These are phyloP conservation scores for Tetracladium setigerum DNA, from an alignment of 495 filamentous ascomycete species.

Conservation along the genomic window DNA sequence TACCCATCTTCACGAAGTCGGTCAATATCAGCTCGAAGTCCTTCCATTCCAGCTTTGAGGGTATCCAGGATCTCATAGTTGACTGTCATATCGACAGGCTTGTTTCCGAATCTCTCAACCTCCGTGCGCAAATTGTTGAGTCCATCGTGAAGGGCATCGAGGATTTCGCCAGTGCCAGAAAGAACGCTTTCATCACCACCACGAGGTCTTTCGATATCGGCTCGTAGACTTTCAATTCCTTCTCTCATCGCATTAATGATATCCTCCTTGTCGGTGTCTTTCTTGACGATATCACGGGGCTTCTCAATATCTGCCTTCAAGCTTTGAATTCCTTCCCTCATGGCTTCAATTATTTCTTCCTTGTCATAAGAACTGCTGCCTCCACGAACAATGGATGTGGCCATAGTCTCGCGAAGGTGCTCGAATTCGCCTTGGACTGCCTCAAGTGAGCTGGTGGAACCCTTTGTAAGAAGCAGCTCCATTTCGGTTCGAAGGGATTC, in stretches of 20 bases:
- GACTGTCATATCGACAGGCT: slow-evolving; percentile 70
- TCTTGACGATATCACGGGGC: slow-evolving; percentile 34
- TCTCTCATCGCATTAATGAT: slow-evolving; percentile 64
- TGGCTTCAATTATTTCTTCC: slow-evolving; percentile 58
- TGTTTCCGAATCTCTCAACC: slow-evolving; percentile 69
- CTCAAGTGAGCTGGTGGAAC: slow-evolving; percentile 42
- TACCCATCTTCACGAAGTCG: slow-evolving; percentile 49
- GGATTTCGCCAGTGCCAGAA: slow-evolving; percentile 61
- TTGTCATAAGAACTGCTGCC: slow-evolving; percentile 40
- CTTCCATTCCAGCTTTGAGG: slow-evolving; percentile 68
- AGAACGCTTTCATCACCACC: slow-evolving; percentile 49
- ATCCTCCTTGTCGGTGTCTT: slow-evolving; percentile 50
- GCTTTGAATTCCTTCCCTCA: slow-evolving; percentile 61
- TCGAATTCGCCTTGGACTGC: slow-evolving; percentile 74
- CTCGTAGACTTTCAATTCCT: slow-evolving; percentile 59
- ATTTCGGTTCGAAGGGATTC: slow-evolving; percentile 68
- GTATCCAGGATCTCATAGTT: slow-evolving; percentile 82
- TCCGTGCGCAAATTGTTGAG: slow-evolving; percentile 64
- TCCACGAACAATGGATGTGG: slow-evolving; percentile 55
- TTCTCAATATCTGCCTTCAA: slow-evolving; percentile 57
- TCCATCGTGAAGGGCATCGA: slow-evolving; percentile 78
- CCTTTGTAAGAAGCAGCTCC: slow-evolving; percentile 38
- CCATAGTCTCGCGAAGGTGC: slow-evolving; percentile 65
- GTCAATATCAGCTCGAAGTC: slow-evolving; percentile 69
- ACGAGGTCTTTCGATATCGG: no score